These are phyloP conservation scores for Mycena epipterygia DNA, from an alignment of 768 basidiomycete species.

Conservation along the genomic window DNA sequence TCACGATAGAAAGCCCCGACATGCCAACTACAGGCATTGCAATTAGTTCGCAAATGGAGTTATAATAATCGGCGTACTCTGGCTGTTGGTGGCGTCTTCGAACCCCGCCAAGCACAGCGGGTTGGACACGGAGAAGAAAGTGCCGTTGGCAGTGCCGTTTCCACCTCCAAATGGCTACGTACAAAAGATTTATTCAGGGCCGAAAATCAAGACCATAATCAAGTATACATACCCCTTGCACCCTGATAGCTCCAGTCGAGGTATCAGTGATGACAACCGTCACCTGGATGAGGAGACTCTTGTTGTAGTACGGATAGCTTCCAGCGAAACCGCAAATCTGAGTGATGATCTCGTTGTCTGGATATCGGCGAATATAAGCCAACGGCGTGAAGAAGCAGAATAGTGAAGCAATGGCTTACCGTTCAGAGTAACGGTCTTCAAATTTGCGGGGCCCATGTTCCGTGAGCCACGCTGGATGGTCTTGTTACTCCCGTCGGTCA, in stretches of 20 bases:
- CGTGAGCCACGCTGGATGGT: constrained; percentile 7
- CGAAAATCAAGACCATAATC: background rate
- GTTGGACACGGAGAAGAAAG: constrained; percentile 18
- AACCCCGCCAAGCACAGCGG: constrained; percentile 16
- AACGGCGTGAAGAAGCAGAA: no score
- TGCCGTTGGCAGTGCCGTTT: background rate
- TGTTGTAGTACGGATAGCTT: background rate
- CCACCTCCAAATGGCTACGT: constrained; percentile 14
- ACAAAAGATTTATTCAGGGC: background rate
- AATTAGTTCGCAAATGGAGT: background rate
- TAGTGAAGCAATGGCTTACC: no score
- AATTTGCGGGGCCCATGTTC: background rate
- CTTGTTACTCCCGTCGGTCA: constrained; percentile 25
- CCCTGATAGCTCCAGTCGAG: background rate
- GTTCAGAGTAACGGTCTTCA: background rate
- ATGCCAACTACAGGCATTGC: constrained; percentile 6
- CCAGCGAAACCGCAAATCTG: constrained; percentile 22
- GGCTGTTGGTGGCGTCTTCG: constrained; percentile 2
- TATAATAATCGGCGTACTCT: background rate
- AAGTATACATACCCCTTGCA: background rate
- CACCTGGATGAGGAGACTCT: constrained; percentile 17
- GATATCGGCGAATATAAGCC: background rate
- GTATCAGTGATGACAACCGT: constrained; percentile 6
- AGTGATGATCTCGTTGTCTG: constrained; percentile 18
- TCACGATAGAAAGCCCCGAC: constrained; percentile 18